Conservation (phyloP, 805 yeast genomes). For the Hanseniaspora pseudoguilliermondii region DNA sequence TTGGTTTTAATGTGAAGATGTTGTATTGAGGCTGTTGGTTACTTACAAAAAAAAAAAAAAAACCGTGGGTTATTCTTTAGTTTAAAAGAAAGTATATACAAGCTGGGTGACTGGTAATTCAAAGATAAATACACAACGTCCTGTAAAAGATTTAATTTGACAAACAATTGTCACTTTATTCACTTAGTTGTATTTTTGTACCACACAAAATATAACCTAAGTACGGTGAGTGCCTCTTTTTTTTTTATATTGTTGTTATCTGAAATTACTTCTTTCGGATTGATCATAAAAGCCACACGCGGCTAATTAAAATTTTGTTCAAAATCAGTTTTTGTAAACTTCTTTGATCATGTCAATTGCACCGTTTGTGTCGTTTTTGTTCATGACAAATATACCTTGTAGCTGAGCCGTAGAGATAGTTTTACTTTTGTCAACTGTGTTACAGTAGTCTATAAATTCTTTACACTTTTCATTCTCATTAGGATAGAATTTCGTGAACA, state of each 20-base stretch:
- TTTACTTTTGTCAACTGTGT: constrained; percentile 33
- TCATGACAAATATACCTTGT: constrained; percentile 89
- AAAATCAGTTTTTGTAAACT: not conserved
- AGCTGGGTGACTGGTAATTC: no score
- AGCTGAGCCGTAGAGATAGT: constrained; percentile 83
- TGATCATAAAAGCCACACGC: not conserved
- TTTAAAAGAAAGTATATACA: no score
- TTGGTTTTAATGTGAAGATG: no score
- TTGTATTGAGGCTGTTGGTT: no score
- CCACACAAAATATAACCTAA: no score
- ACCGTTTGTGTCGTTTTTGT: constrained; percentile 65
- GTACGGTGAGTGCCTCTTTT: no score
- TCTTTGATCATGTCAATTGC: constrained; percentile 54
- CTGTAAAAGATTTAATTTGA: no score
- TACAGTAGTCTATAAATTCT: constrained; percentile 33
- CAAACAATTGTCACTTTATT: no score
- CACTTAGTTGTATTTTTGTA: no score
- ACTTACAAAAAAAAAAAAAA: not conserved
- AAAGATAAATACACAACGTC: no score
- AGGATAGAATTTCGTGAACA: constrained; percentile 83
- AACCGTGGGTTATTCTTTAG: not conserved
- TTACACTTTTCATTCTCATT: constrained; percentile 41
- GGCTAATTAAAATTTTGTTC: not conserved
- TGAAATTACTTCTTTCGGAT: no score
- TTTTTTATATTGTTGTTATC: no score